phyloP scores from a whole-genome alignment of 179 eudicot genomes.

The Gypsophila paniculata region DNA sequence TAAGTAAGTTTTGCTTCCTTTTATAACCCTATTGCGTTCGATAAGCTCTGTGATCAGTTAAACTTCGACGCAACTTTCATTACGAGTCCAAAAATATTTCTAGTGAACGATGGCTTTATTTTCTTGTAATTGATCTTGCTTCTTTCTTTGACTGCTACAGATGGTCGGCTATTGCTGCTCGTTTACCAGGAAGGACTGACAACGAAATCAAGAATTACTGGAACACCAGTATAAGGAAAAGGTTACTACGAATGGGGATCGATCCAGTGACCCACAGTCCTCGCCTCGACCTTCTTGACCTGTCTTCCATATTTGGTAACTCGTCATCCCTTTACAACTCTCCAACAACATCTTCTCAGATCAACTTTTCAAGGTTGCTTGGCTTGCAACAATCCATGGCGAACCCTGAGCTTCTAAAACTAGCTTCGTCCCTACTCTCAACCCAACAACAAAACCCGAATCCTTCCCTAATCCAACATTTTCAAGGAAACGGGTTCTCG shows the following conservation, averaged over 20 bases:
- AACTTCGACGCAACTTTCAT: not conserved
- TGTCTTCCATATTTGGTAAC: slow-evolving; percentile 55
- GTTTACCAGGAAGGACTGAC: slow-evolving; percentile 85
- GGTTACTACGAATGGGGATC: slow-evolving; percentile 80
- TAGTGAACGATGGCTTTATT: slow-evolving; percentile 3
- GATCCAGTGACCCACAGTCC: slow-evolving; percentile 93
- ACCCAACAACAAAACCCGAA: slow-evolving; percentile 36
- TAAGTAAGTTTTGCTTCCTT: slow-evolving; percentile 28
- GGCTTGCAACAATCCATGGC: slow-evolving; percentile 40
- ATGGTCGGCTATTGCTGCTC: slow-evolving; percentile 96
- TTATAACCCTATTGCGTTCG: not conserved
- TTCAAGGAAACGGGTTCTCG: slow-evolving; percentile 17
- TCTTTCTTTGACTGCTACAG: slow-evolving; percentile 37
- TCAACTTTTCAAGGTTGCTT: slow-evolving; percentile 47
- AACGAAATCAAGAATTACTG: slow-evolving; percentile 90
- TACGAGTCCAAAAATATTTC: not conserved
- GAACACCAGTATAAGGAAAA: slow-evolving; percentile 82
- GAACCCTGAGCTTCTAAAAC: slow-evolving; percentile 50
- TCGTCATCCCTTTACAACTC: slow-evolving; percentile 42
- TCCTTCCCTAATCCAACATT: slow-evolving; percentile 31
- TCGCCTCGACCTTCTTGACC: slow-evolving; percentile 77
- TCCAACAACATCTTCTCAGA: slow-evolving; percentile 33
- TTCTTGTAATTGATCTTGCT: slow-evolving; percentile 19
- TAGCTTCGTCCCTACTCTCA: slow-evolving; percentile 50
- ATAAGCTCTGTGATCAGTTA: not conserved